A percentile compares a stretch with the other conserved stretches of the same genome.
These are phyloP conservation scores for Leccinum broughii DNA, from an alignment of 768 basidiomycete genomes.

Conservation along the genomic window DNA sequence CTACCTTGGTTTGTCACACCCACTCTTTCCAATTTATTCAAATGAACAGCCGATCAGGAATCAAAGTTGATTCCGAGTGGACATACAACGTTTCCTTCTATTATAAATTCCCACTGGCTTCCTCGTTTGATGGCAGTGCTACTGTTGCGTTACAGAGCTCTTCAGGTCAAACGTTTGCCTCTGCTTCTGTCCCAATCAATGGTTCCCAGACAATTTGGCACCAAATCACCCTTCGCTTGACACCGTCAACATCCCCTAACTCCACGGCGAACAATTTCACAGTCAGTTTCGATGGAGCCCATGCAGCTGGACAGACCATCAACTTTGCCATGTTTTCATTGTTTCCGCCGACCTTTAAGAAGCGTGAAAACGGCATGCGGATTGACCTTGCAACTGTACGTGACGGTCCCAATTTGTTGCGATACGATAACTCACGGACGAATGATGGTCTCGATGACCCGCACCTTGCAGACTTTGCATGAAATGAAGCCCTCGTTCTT, in stretches of 20 bases:
- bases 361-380: too few species aligned
- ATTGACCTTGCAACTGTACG: too few species aligned
- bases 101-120: conserved; percentile 49
- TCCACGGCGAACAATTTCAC: conserved; percentile 51
- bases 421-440: not conserved
- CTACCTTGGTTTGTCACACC: conserved; percentile 44
- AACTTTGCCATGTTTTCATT: conserved; percentile 60
- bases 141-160: conserved; percentile 48
- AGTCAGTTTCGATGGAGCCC: conserved; percentile 47
- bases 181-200: conserved; percentile 36
- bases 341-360: too few species aligned
- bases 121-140: conserved; percentile 40
- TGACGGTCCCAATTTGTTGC: not conserved
- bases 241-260: conserved; percentile 39
- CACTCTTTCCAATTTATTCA: not conserved
- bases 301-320: conserved; percentile 43
- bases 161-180: conserved; percentile 43
- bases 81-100: conserved; percentile 61
- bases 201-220: conserved; percentile 50
- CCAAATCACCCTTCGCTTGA: conserved; percentile 44
- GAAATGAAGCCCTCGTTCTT: conserved; percentile 59
- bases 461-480: conserved; percentile 42
- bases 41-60: conserved; percentile 36
- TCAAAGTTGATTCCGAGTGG: conserved; percentile 50
- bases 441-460: not conserved